These are phyloP conservation scores for Neonectria hederae DNA, from an alignment of 2,329 filamentous ascomycete genomes.

Conservation along the genomic window DNA sequence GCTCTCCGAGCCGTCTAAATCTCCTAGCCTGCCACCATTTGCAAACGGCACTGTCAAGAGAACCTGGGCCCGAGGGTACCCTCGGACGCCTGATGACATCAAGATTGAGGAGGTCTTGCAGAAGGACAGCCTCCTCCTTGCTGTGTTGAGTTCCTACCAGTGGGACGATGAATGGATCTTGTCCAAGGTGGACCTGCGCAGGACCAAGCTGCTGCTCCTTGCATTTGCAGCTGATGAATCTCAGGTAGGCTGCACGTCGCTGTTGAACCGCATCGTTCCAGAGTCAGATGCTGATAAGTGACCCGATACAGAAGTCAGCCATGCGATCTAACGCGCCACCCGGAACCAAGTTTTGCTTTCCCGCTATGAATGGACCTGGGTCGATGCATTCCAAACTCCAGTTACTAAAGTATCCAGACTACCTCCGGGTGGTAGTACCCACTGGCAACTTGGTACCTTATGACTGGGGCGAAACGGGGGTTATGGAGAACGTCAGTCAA, in stretches of 20 bases:
- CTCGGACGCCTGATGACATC: constrained; percentile 75
- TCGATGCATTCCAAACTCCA: constrained; percentile 96
- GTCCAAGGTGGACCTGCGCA: constrained; percentile 70
- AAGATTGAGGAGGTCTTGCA: constrained; percentile 89
- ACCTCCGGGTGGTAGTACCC: constrained; percentile 84
- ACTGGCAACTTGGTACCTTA: constrained; percentile 86
- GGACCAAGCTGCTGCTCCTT: constrained; percentile 70
- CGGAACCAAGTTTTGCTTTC: constrained; percentile 80
- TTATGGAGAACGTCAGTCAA: constrained; percentile 80
- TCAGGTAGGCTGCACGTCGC: constrained; percentile 54
- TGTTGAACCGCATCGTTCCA: constrained; percentile 14
- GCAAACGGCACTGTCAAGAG: constrained; percentile 77
- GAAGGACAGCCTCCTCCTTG: constrained; percentile 74
- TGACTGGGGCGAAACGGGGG: constrained; percentile 88
- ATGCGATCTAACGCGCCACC: constrained; percentile 60
- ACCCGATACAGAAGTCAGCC: constrained; percentile 51
- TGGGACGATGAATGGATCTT: constrained; percentile 86
- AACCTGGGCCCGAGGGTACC: constrained; percentile 76
- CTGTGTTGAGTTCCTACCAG: constrained; percentile 86
- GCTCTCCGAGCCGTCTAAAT: constrained; percentile 20
- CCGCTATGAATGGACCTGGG: constrained; percentile 76
- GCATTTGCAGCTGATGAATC: constrained; percentile 63
- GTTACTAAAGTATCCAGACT: constrained; percentile 78
- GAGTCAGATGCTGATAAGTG: constrained; percentile 31
- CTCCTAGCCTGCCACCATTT: constrained; percentile 50